These are phyloP conservation scores for Xylaria sp. DNA, from an alignment of 2,329 filamentous ascomycete genomes.

Conservation along the genomic window DNA sequence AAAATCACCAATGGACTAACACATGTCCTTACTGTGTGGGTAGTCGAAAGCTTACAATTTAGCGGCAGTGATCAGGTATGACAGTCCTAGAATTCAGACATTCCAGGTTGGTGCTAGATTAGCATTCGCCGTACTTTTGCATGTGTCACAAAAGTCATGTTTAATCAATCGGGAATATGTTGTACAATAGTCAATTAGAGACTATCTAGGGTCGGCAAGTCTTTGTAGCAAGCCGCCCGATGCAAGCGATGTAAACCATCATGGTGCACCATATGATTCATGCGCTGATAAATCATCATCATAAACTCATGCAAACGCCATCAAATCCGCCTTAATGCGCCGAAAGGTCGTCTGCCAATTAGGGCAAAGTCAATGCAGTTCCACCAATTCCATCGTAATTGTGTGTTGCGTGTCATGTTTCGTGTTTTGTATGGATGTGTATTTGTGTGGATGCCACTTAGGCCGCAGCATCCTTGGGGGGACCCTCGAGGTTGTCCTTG, in stretches of 20 bases:
- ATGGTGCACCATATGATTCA: conserved; percentile 11
- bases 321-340: conserved; percentile 4
- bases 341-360: conserved; percentile 5
- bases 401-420: conserved; percentile 1
- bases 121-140: not conserved
- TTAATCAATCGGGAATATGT: not conserved
- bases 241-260: conserved; percentile 10
- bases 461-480: conserved; percentile 66
- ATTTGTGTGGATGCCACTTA: conserved; percentile 8
- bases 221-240: not conserved
- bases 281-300: conserved; percentile 19
- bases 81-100: too few relatives aligned
- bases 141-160: not conserved
- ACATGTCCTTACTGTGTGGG: too few relatives aligned
- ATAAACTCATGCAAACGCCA: conserved; percentile 21
- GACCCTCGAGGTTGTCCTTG: conserved; percentile 65
- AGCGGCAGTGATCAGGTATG: too few relatives aligned
- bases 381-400: not conserved
- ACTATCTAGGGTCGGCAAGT: not conserved
- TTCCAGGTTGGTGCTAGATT: not conserved
- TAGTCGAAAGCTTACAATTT: too few relatives aligned
- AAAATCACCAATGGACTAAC: too few relatives aligned
- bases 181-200: conserved; percentile 10
- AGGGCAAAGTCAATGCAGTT: not conserved
- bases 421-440: not conserved